A percentile compares a stretch with the other conserved stretches of the same genome.
Conservation (phyloP, 2,329 filamentous ascomycete genomes). For the Fusarium camptoceras region DNA sequence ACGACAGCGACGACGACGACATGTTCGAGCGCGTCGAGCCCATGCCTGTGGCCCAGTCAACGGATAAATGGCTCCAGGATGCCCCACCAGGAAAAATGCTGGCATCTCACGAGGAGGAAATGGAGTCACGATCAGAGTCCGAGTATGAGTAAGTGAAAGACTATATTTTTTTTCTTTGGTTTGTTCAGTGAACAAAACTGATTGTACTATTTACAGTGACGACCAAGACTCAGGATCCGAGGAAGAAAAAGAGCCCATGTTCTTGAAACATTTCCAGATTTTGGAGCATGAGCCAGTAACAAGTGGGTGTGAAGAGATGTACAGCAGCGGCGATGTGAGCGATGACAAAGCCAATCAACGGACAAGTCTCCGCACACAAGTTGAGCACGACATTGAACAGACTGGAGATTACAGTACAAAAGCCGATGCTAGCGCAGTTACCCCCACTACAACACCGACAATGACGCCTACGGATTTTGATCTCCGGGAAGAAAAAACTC, state of each 20-base stretch:
- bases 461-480: constrained; percentile 42
- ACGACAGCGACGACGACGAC: constrained; percentile 59
- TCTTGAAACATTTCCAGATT: constrained; percentile 15
- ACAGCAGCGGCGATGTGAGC: constrained; percentile 1
- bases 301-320: constrained; percentile 11
- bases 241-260: background rate
- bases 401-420: constrained; percentile 31
- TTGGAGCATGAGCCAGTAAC: constrained; percentile 12
- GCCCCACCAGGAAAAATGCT: constrained; percentile 33
- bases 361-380: constrained; percentile 25
- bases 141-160: constrained; percentile 26
- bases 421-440: constrained; percentile 13
- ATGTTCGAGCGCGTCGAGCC: constrained; percentile 64
- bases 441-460: constrained; percentile 35
- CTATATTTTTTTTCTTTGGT: background rate
- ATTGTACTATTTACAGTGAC: constrained; percentile 1
- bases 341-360: constrained; percentile 19
- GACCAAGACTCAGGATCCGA: background rate
- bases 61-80: constrained; percentile 57
- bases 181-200: constrained; percentile 5
- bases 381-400: constrained; percentile 11
- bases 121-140: constrained; percentile 12
- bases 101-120: constrained; percentile 34
- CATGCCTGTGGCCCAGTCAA: constrained; percentile 68
- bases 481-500: constrained; percentile 36